A percentile compares a stretch with the other conserved stretches of the same genome.
These are phyloP conservation scores for Albophoma yamanashiensis DNA, from an alignment of 2,329 filamentous ascomycete genomes.

Conservation along the genomic window DNA sequence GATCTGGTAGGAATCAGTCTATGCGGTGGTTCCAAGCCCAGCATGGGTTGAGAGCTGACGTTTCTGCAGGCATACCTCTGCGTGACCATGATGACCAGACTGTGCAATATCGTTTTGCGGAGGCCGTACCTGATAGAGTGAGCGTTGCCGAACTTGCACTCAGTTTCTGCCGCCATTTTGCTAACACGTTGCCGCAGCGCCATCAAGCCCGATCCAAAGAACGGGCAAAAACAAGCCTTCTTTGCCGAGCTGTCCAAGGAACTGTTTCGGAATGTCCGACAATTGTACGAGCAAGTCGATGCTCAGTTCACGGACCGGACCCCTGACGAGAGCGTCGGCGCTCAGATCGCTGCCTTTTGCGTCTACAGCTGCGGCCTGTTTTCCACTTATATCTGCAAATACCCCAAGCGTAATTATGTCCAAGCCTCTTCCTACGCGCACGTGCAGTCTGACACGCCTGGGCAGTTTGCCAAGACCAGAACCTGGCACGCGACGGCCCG, in stretches of 20 bases:
- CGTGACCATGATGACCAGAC: conserved; percentile 42
- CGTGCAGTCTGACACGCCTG: neutral
- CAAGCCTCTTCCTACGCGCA: neutral
- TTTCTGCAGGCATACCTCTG: conserved; percentile 37
- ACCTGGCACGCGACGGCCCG: conserved; percentile 28
- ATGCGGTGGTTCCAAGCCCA: neutral
- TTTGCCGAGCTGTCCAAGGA: conserved; percentile 33
- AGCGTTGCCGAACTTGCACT: conserved; percentile 5
- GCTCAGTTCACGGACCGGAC: conserved; percentile 36
- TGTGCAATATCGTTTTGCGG: conserved; percentile 46
- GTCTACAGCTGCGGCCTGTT: conserved; percentile 45
- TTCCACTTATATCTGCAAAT: conserved; percentile 40
- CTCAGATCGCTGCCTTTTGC: conserved; percentile 44
- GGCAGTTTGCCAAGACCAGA: conserved; percentile 30
- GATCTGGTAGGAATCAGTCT: conserved; percentile 31
- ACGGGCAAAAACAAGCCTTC: conserved; percentile 24
- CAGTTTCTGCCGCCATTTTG: neutral
- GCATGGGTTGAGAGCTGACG: conserved; percentile 1
- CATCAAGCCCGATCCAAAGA: conserved; percentile 27
- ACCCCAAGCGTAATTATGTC: conserved; percentile 33
- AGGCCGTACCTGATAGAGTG: conserved; percentile 43
- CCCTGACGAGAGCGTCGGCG: conserved; percentile 37
- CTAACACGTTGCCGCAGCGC: conserved; percentile 23
- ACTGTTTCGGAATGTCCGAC: conserved; percentile 36
- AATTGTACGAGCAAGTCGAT: conserved; percentile 38